phyloP scores from a whole-genome alignment of 441 rosid species.

The Brassica hybrid region DNA sequence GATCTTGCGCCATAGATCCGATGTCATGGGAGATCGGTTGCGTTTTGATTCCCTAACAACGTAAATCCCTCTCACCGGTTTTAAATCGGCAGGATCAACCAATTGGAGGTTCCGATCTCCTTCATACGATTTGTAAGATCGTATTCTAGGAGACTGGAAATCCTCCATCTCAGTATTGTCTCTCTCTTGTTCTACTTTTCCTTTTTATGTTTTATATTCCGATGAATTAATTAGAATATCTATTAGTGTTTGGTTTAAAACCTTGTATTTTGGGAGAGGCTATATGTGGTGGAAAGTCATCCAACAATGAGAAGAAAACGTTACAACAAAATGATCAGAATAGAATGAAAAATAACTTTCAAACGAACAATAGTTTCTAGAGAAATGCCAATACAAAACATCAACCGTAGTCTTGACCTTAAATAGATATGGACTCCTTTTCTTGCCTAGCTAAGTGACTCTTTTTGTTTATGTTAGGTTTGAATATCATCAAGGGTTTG shows the following conservation, averaged over 20 bases:
- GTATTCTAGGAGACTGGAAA: slow-evolving; percentile 38
- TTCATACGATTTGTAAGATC: slow-evolving; percentile 32
- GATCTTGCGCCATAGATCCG: slow-evolving; percentile 35
- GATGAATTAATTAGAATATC: background rate
- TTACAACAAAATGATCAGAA: slow-evolving; percentile 33
- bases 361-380: background rate
- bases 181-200: background rate
- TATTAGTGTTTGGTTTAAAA: background rate
- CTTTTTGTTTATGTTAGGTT: background rate
- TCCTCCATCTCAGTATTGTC: slow-evolving; percentile 19
- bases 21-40: slow-evolving; percentile 26
- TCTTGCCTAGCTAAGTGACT: background rate
- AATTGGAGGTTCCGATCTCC: slow-evolving; percentile 40
- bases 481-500: background rate
- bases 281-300: slow-evolving; percentile 22
- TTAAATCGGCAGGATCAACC: slow-evolving; percentile 26
- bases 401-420: slow-evolving; percentile 8
- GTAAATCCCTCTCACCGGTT: slow-evolving; percentile 20
- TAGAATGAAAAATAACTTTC: slow-evolving; percentile 7
- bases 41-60: slow-evolving; percentile 32
- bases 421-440: background rate
- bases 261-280: slow-evolving; percentile 10
- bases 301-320: background rate
- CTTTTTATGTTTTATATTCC: slow-evolving; percentile 5
- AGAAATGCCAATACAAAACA: background rate